Evolutionary conservation across 305 asterid genomes (phyloP).

Genomic region (Solanum hybrid): DNA sequence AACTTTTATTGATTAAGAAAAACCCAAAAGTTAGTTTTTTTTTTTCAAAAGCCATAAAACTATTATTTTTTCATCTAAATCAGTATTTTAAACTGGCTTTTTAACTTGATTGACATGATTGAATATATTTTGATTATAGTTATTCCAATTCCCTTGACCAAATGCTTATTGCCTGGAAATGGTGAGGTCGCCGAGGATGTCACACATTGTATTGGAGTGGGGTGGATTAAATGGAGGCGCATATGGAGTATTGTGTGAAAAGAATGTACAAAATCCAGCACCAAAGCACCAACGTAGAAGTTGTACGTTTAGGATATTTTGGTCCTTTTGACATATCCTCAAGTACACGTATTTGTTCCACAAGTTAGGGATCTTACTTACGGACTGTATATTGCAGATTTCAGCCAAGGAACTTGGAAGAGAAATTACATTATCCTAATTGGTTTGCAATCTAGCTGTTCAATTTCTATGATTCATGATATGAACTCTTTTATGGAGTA

Average conservation of each 20-base stretch:
- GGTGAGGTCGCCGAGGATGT: background rate
- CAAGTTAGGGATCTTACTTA: too few species aligned
- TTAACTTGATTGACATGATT: background rate
- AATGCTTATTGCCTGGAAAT: background rate
- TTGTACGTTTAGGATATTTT: background rate
- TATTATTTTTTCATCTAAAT: background rate
- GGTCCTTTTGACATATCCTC: background rate
- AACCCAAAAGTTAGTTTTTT: too few species aligned
- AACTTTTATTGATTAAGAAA: background rate
- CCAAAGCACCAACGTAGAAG: background rate
- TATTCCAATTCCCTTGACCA: background rate
- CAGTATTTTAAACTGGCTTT: background rate
- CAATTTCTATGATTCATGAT: background rate
- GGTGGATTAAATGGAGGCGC: background rate
- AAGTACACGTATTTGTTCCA: background rate
- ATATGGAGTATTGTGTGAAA: background rate
- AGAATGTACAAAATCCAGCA: background rate
- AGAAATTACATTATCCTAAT: background rate
- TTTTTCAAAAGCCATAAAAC: background rate
- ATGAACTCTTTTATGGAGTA: background rate
- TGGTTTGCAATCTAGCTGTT: background rate
- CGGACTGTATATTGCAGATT: background rate
- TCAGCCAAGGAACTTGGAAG: background rate
- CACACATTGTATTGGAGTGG: background rate
- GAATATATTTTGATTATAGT: background rate